Evolutionary conservation across 2,329 filamentous ascomycete species (phyloP).

Genomic region (Fusarium nisikadoi): DNA sequence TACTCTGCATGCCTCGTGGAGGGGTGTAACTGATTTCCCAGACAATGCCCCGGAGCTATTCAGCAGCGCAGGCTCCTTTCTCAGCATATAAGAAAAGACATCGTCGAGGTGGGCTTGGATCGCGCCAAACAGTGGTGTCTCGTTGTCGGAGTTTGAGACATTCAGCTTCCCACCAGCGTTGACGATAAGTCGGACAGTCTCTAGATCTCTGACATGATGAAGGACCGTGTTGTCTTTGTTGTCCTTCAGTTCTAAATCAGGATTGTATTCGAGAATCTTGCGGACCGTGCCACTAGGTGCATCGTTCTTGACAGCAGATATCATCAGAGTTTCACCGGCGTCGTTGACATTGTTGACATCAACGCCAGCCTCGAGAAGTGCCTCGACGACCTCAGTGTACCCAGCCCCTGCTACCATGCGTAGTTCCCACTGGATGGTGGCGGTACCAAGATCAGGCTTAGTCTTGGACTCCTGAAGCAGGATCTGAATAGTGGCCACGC

Average conservation of each 20-base stretch:
- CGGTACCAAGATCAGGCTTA: no score
- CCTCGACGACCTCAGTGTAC: background rate
- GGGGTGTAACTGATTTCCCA: no score
- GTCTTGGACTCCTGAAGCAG: no score
- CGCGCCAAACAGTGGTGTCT: background rate
- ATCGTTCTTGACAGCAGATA: no score
- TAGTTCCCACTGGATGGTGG: no score
- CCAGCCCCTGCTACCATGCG: fast-evolving
- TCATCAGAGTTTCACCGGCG: background rate
- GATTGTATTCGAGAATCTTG: slow-evolving; percentile 8
- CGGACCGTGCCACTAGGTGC: background rate
- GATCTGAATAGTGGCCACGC: no score
- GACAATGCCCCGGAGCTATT: no score
- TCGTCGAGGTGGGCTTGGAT: background rate
- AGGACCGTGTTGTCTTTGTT: background rate
- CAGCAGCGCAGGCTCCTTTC: background rate
- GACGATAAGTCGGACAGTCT: background rate
- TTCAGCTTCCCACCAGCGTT: slow-evolving; percentile 16
- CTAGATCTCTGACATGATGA: slow-evolving; percentile 1
- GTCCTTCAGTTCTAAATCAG: background rate
- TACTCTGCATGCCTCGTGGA: background rate
- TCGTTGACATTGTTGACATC: background rate
- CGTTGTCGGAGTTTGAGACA: background rate
- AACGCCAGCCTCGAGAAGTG: slow-evolving; percentile 6
- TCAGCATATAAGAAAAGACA: slow-evolving; percentile 14